Base-by-base conservation (phyloP, 495 filamentous ascomycete genomes). In the Trichoderma virens region DNA sequence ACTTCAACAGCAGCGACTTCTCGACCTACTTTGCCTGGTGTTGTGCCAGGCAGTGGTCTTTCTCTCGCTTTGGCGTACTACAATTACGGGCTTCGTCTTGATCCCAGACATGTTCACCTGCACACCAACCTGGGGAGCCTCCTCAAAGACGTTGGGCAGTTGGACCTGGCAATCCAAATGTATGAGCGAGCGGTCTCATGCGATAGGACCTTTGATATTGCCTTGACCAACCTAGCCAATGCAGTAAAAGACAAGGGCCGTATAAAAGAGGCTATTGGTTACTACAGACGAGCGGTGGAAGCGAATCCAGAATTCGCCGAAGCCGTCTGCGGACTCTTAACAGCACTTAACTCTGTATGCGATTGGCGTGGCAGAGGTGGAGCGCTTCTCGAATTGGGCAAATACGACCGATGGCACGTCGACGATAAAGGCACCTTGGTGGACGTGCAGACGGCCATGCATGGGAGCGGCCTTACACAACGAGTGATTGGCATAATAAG, bases 121-220 rank as follows among this genome's bases (percentile, higher is more conserved):
- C 97, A 96, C 72, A 99, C 94, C 0, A 99, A 99, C 63, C 78
- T 99, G 2, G 94, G 94, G 2, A 98, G 95, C 70, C 75, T 99
- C 34, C 83, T 98, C 34, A 99, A 99, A 70, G 94, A 99, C 69
- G 95, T 98, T 69, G 93, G 95, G 0, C 94, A 98, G 68, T 83
- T 98, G 11, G 83, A 88, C 45, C 85, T 91, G 56, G 95, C 94
- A 9, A 96, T 99, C 66, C 87, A 88, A 64, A 99, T 98, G 94
- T 99, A 99, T 68, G 92, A 98, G 75, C 86, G 91, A 67, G 94
- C 94, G 8, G 94, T 99, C 41, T 80, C 83, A 1, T 98, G 92
- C 72, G 94, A 99, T 72, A 83, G 84, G 16, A 90, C 87, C 35
- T 99, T 99, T 70, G 94, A 99, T 68, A 98, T 99, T 69, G 94